phyloP scores from a whole-genome alignment of 2,329 filamentous ascomycete genomes.

The Penicillium sp. region DNA sequence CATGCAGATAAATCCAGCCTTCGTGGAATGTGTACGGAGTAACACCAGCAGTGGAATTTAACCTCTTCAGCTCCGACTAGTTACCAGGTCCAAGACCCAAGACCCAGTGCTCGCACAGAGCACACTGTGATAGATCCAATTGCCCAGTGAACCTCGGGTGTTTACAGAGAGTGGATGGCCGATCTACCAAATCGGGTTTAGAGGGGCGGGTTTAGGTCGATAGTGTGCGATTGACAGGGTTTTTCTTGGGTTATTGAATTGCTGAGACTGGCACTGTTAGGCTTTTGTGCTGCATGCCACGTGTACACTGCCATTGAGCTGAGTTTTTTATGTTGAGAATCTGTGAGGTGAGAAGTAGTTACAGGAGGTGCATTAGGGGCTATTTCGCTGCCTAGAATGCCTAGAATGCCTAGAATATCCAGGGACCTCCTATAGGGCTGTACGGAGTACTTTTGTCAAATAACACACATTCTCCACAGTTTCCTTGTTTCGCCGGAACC shows the following conservation, averaged over 20 bases:
- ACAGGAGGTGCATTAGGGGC: not conserved
- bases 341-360: no score
- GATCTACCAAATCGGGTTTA: constrained; percentile 8
- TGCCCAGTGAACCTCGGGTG: not conserved
- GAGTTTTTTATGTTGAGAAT: no score
- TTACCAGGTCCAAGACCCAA: no score
- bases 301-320: not conserved
- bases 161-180: constrained; percentile 1
- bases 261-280: not conserved
- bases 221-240: constrained; percentile 3
- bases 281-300: constrained; percentile 3
- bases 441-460: not conserved
- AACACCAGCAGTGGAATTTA: constrained; percentile 2
- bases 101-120: not conserved
- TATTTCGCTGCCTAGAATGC: not conserved
- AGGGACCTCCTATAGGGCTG: not conserved
- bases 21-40: not conserved
- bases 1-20: not conserved
- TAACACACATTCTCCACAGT: not conserved
- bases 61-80: not conserved
- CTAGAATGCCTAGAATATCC: not conserved
- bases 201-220: not conserved
- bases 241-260: not conserved
- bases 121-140: constrained; percentile 2
- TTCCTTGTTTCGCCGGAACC: not conserved